phyloP scores from a whole-genome alignment of 148 eudicot genomes.

The Diospyros lotus region DNA sequence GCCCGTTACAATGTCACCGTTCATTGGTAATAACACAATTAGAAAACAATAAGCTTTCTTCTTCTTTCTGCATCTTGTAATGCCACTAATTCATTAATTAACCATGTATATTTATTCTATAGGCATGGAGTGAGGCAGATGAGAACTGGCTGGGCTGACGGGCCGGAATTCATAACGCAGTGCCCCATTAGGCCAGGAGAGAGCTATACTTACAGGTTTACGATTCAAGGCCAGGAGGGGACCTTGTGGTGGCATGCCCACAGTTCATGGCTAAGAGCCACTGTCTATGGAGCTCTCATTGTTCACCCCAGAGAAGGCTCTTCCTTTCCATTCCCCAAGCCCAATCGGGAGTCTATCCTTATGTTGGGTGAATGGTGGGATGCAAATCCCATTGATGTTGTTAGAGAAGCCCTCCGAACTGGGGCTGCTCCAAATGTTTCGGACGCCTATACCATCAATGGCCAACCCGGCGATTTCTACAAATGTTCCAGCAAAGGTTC shows the following conservation, averaged over 20 bases:
- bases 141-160: constrained; percentile 11
- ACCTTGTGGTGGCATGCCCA: constrained; percentile 7
- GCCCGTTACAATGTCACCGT: constrained; percentile 70
- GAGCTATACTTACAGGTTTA: not conserved
- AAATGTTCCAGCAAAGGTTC: not conserved
- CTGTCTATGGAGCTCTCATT: not conserved
- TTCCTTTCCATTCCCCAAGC: not conserved
- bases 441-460: not conserved
- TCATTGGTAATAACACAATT: constrained; percentile 56
- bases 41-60: not conserved
- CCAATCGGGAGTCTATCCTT: not conserved
- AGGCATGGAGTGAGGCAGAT: constrained; percentile 12
- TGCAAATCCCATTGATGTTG: not conserved
- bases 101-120: not conserved
- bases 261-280: not conserved
- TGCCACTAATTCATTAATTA: not conserved
- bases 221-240: not conserved
- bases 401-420: not conserved
- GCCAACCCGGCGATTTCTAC: not conserved
- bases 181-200: constrained; percentile 15
- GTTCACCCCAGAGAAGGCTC: not conserved
- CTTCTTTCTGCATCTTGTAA: not conserved
- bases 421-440: not conserved
- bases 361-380: not conserved
- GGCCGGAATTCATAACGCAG: constrained; percentile 7